A percentile compares a stretch with the other conserved stretches of the same genome.
Evolutionary conservation across 768 basidiomycete genomes (phyloP).

Genomic region (Candolleomyces efflorescens): DNA sequence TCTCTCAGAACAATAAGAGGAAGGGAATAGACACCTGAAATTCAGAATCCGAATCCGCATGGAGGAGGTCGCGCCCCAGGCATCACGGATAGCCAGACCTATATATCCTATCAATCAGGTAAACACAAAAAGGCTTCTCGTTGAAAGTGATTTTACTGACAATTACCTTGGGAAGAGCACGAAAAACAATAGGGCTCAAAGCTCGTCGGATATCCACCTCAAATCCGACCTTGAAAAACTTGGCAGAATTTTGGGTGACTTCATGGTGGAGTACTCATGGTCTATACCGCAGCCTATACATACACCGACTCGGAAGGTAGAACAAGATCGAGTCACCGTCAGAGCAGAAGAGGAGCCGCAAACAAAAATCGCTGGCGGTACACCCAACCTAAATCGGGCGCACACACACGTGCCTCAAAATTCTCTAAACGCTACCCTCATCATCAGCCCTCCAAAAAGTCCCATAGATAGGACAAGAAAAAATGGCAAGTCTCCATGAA

Average conservation of each 20-base stretch:
- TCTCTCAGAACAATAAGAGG: not conserved
- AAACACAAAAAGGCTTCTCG: not conserved
- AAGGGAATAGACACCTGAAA: not conserved
- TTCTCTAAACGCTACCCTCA: slow-evolving; percentile 16
- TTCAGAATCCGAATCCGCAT: not conserved
- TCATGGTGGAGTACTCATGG: not conserved
- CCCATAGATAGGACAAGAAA: slow-evolving; percentile 14
- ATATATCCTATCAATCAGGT: not conserved
- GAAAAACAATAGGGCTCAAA: too few relatives aligned
- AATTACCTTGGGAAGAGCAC: too few relatives aligned
- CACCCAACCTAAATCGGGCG: not conserved
- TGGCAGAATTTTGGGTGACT: too few relatives aligned
- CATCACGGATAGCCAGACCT: not conserved
- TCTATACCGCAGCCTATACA: not conserved
- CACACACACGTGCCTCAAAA: slow-evolving; percentile 19
- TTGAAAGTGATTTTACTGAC: not conserved
- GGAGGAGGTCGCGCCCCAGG: not conserved
- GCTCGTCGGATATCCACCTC: too few relatives aligned
- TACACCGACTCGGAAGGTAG: not conserved
- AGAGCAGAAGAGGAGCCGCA: not conserved
- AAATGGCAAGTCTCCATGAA: slow-evolving; percentile 32
- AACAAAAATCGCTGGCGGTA: slow-evolving; percentile 1
- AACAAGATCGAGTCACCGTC: not conserved
- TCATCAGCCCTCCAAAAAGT: slow-evolving; percentile 6
- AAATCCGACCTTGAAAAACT: too few relatives aligned